These are phyloP conservation scores for Silene latifolia DNA, from an alignment of 148 eudicot species.

Conservation along the genomic window DNA sequence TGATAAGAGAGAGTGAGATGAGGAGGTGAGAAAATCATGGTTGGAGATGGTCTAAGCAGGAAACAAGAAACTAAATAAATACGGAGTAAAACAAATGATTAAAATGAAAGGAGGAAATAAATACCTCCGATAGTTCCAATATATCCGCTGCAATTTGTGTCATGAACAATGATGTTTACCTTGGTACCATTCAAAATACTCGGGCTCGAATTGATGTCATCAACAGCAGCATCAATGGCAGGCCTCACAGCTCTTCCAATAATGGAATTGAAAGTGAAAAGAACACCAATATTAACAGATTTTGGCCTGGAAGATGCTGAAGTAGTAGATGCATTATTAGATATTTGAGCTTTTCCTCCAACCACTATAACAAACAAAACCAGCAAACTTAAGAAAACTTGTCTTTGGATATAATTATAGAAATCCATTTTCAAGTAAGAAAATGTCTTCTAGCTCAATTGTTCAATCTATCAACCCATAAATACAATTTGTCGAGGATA, in stretches of 20 bases:
- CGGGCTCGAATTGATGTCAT: constrained; percentile 58
- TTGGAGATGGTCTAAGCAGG: background rate
- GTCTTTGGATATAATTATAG: too few species aligned
- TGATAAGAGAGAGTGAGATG: too few species aligned
- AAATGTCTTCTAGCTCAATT: too few species aligned
- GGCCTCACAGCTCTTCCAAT: constrained; percentile 63
- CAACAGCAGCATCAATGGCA: constrained; percentile 56
- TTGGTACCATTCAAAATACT: constrained; percentile 46
- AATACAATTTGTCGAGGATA: too few species aligned
- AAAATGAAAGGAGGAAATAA: background rate
- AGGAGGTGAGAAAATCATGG: too few species aligned
- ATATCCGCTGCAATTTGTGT: constrained; percentile 79
- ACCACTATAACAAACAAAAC: background rate
- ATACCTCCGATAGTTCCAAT: constrained; percentile 72
- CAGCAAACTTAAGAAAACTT: too few species aligned
- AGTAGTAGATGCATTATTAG: constrained; percentile 11
- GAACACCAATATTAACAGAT: too few species aligned
- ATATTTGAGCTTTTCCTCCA: constrained; percentile 2
- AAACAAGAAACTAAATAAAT: background rate
- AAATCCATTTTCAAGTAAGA: too few species aligned
- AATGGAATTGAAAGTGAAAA: too few species aligned
- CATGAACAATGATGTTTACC: constrained; percentile 46
- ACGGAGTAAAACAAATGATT: background rate
- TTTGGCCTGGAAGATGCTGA: constrained; percentile 17
- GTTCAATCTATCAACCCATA: too few species aligned